Percentiles rank a stretch among this genome's conserved stretches.
Conservation (phyloP, 495 filamentous ascomycete species). For the Aspergillus carlsbadensis region DNA sequence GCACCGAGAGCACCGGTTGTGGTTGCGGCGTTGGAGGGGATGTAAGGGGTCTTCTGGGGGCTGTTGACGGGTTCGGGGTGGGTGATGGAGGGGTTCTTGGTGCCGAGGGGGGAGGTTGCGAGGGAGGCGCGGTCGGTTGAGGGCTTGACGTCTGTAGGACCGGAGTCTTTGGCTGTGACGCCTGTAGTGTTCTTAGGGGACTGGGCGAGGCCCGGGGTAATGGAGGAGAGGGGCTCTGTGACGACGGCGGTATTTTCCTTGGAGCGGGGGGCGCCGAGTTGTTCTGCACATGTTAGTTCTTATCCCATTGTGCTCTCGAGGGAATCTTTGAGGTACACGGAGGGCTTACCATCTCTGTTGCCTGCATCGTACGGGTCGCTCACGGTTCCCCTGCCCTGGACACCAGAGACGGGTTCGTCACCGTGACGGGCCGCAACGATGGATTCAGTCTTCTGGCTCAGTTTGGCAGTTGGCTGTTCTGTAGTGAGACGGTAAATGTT, state of each 20-base stretch:
- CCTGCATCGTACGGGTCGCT: slow-evolving; percentile 42
- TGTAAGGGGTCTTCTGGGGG: not conserved
- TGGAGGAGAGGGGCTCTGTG: slow-evolving; percentile 15
- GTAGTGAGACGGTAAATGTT: too few species aligned
- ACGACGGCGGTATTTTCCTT: slow-evolving; percentile 26
- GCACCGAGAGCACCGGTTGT: not conserved
- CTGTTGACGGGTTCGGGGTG: not conserved
- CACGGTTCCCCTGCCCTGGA: slow-evolving; percentile 35
- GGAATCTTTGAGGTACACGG: not conserved
- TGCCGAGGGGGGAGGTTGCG: not conserved
- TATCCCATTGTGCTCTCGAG: not conserved
- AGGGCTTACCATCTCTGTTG: slow-evolving; percentile 11
- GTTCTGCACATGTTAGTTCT: slow-evolving; percentile 23
- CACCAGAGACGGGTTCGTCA: slow-evolving; percentile 42
- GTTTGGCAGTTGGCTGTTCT: not conserved
- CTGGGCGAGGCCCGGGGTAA: not conserved
- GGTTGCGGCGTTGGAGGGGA: not conserved
- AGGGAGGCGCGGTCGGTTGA: not conserved
- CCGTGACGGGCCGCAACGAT: slow-evolving; percentile 19
- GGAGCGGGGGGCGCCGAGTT: slow-evolving; percentile 29
- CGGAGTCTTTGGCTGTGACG: not conserved
- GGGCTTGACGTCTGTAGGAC: not conserved
- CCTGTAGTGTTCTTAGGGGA: not conserved
- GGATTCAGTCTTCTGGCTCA: slow-evolving; percentile 30
- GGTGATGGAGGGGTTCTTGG: not conserved